phyloP scores from a whole-genome alignment of 2,329 filamentous ascomycete genomes.

The Colletotrichum somersetense region DNA sequence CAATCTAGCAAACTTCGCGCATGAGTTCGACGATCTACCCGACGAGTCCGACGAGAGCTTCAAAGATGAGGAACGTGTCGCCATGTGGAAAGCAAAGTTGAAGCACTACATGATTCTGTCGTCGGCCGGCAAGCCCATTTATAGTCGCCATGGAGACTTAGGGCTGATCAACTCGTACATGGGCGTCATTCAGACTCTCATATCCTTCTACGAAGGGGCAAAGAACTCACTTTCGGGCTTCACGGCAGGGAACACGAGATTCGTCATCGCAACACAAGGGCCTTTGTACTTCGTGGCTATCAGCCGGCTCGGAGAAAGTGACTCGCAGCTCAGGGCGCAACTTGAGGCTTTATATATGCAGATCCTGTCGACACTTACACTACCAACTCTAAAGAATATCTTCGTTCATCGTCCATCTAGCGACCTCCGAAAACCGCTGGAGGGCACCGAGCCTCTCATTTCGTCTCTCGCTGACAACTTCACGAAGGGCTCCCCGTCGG shows the following conservation, averaged over 20 bases:
- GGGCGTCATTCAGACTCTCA: conserved; percentile 95
- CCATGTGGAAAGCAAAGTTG: conserved; percentile 88
- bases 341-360: conserved; percentile 98
- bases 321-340: conserved; percentile 86
- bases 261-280: conserved; percentile 87
- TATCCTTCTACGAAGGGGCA: conserved; percentile 91
- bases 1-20: conserved; percentile 74
- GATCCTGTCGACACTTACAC: conserved; percentile 92
- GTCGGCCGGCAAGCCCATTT: conserved; percentile 96
- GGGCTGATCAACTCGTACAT: conserved; percentile 93
- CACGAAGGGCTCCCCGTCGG: conserved; percentile 90
- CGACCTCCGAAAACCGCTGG: conserved; percentile 87
- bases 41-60: conserved; percentile 59
- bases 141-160: conserved; percentile 93
- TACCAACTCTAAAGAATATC: conserved; percentile 87
- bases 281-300: conserved; percentile 95
- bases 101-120: conserved; percentile 99
- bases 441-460: conserved; percentile 91
- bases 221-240: conserved; percentile 85
- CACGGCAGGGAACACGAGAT: conserved; percentile 86
- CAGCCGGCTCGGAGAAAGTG: conserved; percentile 91
- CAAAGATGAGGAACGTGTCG: conserved; percentile 71
- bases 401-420: conserved; percentile 94
- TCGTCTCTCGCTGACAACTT: conserved; percentile 96
- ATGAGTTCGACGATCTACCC: conserved; percentile 83